A percentile compares a stretch with the other conserved stretches of the same genome.
These are phyloP conservation scores for Ustilago vetiveriae DNA, from an alignment of 1,284 basidiomycete species.

Conservation along the genomic window DNA sequence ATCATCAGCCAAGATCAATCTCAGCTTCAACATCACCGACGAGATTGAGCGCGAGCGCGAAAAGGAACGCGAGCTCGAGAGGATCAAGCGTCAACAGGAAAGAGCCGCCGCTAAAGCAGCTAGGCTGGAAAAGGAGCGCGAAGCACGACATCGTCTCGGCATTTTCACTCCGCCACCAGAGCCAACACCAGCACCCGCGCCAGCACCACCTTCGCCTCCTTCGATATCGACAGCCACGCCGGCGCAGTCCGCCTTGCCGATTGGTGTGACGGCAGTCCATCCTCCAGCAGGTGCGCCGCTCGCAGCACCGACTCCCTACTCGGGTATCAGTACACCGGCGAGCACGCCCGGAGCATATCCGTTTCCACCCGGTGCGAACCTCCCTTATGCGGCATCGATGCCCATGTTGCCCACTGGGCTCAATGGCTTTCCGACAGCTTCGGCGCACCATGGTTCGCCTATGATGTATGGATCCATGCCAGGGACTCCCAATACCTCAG, in stretches of 20 bases:
- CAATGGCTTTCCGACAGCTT: constrained; percentile 20
- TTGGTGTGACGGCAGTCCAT: not conserved
- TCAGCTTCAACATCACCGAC: constrained; percentile 45
- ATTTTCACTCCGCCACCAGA: constrained; percentile 38
- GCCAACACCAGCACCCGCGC: constrained; percentile 1
- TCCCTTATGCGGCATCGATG: constrained; percentile 5
- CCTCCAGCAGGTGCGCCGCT: constrained; percentile 7
- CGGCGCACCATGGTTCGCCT: constrained; percentile 7
- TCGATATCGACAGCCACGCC: constrained; percentile 8
- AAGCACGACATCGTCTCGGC: constrained; percentile 31
- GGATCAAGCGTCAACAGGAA: constrained; percentile 45
- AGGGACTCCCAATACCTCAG: constrained; percentile 10
- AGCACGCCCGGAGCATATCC: constrained; percentile 26
- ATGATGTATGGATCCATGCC: constrained; percentile 20
- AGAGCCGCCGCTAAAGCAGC: constrained; percentile 41
- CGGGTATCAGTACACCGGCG: constrained; percentile 18
- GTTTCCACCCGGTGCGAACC: constrained; percentile 15
- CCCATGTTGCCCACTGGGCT: constrained; percentile 5
- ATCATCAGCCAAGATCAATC: constrained; percentile 31
- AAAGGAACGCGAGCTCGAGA: constrained; percentile 36
- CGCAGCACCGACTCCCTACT: constrained; percentile 12
- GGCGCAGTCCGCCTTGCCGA: constrained; percentile 1
- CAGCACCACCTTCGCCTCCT: constrained; percentile 11
- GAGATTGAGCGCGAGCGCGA: constrained; percentile 48
- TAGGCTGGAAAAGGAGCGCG: constrained; percentile 43